Evolutionary conservation across 352 stramenopile genomes (phyloP).

Genomic region (Globisporangium carolinianum): DNA sequence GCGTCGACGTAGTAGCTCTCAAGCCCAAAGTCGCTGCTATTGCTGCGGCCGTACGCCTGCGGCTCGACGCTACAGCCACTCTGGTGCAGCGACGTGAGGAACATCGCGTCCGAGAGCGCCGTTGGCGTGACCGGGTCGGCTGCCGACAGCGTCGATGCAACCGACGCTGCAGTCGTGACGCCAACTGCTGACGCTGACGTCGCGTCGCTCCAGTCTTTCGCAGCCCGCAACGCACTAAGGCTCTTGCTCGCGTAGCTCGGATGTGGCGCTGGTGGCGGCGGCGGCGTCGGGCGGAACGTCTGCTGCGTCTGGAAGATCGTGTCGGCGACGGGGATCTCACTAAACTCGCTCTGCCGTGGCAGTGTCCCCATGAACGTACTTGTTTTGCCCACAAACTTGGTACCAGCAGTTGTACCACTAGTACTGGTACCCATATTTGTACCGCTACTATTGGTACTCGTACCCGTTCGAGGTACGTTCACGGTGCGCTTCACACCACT

Average conservation of each 20-base stretch:
- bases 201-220: constrained; percentile 4
- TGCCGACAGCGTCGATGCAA: constrained; percentile 13
- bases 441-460: neutral
- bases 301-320: constrained; percentile 41
- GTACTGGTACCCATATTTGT: neutral
- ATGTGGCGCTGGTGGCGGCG: constrained; percentile 6
- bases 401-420: neutral
- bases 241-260: constrained; percentile 16
- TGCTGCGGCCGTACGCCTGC: constrained; percentile 1
- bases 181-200: neutral
- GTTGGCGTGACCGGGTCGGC: constrained; percentile 11
- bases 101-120: constrained; percentile 31
- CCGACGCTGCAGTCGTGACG: neutral
- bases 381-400: constrained; percentile 22
- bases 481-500: neutral
- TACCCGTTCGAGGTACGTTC: too few relatives aligned
- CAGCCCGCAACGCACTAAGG: constrained; percentile 2
- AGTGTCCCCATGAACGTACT: constrained; percentile 56
- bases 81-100: constrained; percentile 44
- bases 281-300: constrained; percentile 12
- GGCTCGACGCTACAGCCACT: neutral
- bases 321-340: constrained; percentile 41
- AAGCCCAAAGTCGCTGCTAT: neutral
- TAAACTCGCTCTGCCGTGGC: constrained; percentile 43
- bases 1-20: neutral